These are phyloP conservation scores for Casuarina cunninghamiana DNA, from an alignment of 306 rosid genomes.

Conservation along the genomic window DNA sequence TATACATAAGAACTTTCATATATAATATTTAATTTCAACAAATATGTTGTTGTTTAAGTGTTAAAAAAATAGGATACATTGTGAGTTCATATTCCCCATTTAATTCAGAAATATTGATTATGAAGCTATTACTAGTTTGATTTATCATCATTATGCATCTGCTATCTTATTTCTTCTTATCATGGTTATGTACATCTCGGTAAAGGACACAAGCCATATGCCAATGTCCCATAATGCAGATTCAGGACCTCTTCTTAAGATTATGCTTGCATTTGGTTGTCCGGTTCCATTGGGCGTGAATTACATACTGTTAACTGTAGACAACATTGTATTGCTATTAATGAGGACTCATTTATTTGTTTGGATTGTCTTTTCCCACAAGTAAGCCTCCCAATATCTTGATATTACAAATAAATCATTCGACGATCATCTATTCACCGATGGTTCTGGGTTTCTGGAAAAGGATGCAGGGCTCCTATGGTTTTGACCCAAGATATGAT, in stretches of 20 bases:
- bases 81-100: too few species aligned
- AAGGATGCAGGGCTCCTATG: constrained; percentile 32
- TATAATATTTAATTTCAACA: too few species aligned
- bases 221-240: constrained; percentile 32
- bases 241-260: constrained; percentile 67
- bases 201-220: constrained; percentile 43
- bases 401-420: constrained; percentile 13
- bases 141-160: constrained; percentile 88
- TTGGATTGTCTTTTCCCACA: constrained; percentile 97
- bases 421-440: constrained; percentile 37
- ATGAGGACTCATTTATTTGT: constrained; percentile 94
- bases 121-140: too few species aligned
- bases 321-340: constrained; percentile 67
- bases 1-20: too few species aligned
- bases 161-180: constrained; percentile 67
- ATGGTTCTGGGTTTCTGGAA: constrained; percentile 48
- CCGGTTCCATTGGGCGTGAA: constrained; percentile 72
- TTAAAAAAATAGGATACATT: too few species aligned
- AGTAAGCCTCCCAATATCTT: constrained; percentile 58
- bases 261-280: constrained; percentile 72
- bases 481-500: constrained; percentile 26
- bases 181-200: constrained; percentile 71
- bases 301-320: constrained; percentile 60
- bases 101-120: too few species aligned
- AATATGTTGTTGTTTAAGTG: too few species aligned